Conservation (phyloP, 202 grass and related monocot species). For the Panicum virgatum region DNA sequence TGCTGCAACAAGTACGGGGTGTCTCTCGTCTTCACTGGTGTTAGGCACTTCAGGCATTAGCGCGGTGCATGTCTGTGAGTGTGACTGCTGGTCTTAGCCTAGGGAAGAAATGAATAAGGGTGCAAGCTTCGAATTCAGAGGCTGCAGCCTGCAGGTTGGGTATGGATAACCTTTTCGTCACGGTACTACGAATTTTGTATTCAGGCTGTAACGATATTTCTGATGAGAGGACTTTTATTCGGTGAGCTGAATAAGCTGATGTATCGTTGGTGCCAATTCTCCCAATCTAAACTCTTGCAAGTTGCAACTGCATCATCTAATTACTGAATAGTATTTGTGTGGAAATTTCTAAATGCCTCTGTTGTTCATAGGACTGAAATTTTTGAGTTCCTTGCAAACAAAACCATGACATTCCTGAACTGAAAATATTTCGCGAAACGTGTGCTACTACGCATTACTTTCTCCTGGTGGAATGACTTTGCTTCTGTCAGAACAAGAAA, state of each 20-base stretch:
- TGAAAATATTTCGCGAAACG: not conserved
- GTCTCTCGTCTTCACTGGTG: slow-evolving; percentile 66
- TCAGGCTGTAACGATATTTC: not conserved
- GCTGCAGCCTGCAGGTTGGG: not conserved
- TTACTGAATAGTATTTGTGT: not conserved
- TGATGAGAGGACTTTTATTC: not conserved
- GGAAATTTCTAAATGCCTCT: not conserved
- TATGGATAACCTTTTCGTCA: not conserved
- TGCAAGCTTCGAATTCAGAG: not conserved
- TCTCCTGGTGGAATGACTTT: too few relatives aligned
- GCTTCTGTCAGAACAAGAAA: too few relatives aligned
- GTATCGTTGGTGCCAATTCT: not conserved
- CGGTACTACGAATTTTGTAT: not conserved
- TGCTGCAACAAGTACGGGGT: slow-evolving; percentile 85
- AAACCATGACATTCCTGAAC: not conserved
- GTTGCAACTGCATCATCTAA: not conserved
- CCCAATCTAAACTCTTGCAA: not conserved
- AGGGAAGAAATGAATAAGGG: slow-evolving; percentile 1
- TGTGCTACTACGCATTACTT: too few relatives aligned
- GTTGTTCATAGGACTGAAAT: not conserved
- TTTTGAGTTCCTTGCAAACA: not conserved
- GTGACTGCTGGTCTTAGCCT: not conserved
- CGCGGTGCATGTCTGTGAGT: not conserved
- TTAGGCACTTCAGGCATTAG: slow-evolving; percentile 74
- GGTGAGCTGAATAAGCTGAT: not conserved